Base-by-base conservation (phyloP, 208 protist species). In the Acanthamoeba healyi region DNA sequence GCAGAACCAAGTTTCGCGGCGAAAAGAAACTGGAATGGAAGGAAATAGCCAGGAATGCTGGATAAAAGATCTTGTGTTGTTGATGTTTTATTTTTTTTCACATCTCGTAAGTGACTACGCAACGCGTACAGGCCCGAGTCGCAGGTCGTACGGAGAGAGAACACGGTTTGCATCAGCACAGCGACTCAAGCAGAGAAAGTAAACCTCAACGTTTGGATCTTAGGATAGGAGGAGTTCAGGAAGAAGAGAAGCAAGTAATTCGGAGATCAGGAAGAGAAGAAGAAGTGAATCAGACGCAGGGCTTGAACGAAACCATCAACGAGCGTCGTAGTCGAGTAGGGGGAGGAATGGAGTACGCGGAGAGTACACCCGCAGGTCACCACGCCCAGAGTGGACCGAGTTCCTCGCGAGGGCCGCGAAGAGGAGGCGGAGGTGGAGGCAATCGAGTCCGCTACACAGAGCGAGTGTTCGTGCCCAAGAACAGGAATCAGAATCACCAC, bases 371-470 rank as follows among this genome's bases (percentile, higher is more conserved):
- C n/a, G n/a, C 54, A 61, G 54, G 54, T 61, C 0, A 15, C 54
- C 19, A 19, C 19, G 14, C 54, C 7, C 54, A 61, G 22, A 6
- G 54, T n/a, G n/a, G n/a, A n/a, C n/a, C n/a, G n/a, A n/a, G n/a
- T n/a, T n/a, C 24, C 26, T 7, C 61, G 17, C 61, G 61, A 67
- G 61, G 61, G n/a, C 17, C 61, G n/a, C 32, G 61, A 36, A 12
- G 10, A 15, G 6, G 22, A 12, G n/a, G 61, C n/a, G 36, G 61
- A 67, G 56, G 56, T 24, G 29, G 29, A 29, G 15, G 15, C 22
- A 67, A 77, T 72, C 26, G 63, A 46, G 67, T 77, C 14, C 67
- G 67, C 6, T 77, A 77, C 67, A 77, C 67, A 10, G 67, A 77
- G 22, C 42, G 46, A 24, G 67, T 77, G 17, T 77, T 77, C 29